Base-by-base conservation (phyloP, 225 moss, liverwort and hornwort genomes). In the Ulota crispa region DNA sequence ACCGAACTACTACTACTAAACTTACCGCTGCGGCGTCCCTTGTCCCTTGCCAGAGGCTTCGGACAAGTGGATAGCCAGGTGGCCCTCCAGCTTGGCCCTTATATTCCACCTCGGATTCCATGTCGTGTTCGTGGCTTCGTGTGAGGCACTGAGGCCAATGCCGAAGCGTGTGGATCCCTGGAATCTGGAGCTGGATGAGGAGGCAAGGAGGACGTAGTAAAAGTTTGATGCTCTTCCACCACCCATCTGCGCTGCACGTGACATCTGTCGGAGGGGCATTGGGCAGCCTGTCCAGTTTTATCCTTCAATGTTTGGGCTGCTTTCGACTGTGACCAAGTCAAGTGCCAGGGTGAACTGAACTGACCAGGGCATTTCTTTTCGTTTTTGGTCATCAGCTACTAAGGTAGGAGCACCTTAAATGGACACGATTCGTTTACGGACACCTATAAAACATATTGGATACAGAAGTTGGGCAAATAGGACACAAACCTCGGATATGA, bases 31-130 rank as follows among this genome's bases (percentile, higher is more conserved):
- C 6, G 47, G 67, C 7, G 42, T 8, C 24, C 16, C 2, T 13
- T 12, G 50, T 50, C 50, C 50, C 50, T 50, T 50, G 16, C 2
- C 67, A 57, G 68, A 19, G 24, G 8, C 34, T 0, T 67, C 7
- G n/a, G 59, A 75, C 81, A 81, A 82, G 68, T 82, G 81, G 81
- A 75, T 9, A 2, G 68, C 3, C 81, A 67, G 3, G 34, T 59
- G 47, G 21, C 32, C 14, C 34, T 60, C 76, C 82, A 82, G 9
- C 68, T 82, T 68, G 7, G 21, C 68, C 3, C 0, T 11, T 68
- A 0, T 1, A 7, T 7, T 59, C 82, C 82, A 82, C 45, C 57
- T 82, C 47, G 42, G 82, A 76, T 76, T 75, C 7, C 5, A 27
- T 0, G 32, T 36, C 0, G 75, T 60, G 75, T 75, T 18, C 4